These are phyloP conservation scores for Kregervanrija delftensis DNA, from an alignment of 805 yeast species.

Conservation along the genomic window DNA sequence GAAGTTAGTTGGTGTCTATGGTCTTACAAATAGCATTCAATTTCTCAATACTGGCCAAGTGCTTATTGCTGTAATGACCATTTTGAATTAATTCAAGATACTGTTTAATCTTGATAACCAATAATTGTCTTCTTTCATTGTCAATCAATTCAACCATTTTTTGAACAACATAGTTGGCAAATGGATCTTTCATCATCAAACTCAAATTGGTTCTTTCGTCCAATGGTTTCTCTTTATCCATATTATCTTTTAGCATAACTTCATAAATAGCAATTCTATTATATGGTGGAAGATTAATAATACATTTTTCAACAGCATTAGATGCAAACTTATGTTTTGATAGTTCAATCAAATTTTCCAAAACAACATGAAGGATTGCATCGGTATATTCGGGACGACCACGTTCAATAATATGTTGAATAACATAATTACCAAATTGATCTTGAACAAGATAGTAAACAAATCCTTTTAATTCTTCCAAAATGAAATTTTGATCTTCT, in stretches of 20 bases:
- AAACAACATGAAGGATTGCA: conserved; percentile 57
- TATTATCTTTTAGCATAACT: conserved; percentile 55
- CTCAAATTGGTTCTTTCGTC: conserved; percentile 68
- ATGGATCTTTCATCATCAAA: conserved; percentile 95
- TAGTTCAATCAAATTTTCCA: conserved; percentile 55
- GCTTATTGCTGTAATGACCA: conserved; percentile 58
- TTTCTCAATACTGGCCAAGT: conserved; percentile 75
- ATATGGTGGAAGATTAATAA: conserved; percentile 56
- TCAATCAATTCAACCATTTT: conserved; percentile 80
- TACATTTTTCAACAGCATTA: conserved; percentile 93
- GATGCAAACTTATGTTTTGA: conserved; percentile 98
- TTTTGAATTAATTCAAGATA: conserved; percentile 69
- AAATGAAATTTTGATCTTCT: conserved; percentile 58
- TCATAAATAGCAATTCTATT: conserved; percentile 61
- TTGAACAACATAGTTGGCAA: conserved; percentile 95
- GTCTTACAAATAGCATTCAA: conserved; percentile 51
- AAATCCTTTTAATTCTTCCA: conserved; percentile 65
- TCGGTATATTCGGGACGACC: conserved; percentile 58
- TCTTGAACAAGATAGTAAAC: conserved; percentile 80
- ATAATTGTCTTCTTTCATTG: conserved; percentile 57
- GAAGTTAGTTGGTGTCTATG: conserved; percentile 10
- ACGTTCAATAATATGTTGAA: conserved; percentile 87
- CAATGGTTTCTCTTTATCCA: conserved; percentile 34
- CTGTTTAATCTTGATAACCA: conserved; percentile 72
- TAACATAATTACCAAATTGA: conserved; percentile 96